Percentiles rank a stretch among this genome's conserved stretches.
phyloP scores from a whole-genome alignment of 352 stramenopile species.

The Phytophthora tubulina region DNA sequence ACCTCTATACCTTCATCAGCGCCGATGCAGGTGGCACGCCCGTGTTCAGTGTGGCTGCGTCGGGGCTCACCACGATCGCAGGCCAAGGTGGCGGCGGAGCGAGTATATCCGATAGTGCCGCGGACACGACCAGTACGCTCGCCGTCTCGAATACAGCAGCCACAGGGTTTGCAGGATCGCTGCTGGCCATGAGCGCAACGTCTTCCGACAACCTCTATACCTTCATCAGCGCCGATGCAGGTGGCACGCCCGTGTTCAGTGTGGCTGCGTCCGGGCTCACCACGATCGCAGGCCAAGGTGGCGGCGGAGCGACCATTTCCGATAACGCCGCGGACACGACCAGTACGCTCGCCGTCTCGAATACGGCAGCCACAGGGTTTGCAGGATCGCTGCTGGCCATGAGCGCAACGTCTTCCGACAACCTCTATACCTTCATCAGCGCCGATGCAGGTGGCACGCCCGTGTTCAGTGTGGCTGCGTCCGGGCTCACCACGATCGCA shows the following conservation, averaged over 20 bases:
- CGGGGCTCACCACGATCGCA: too few species aligned
- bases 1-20: too few species aligned
- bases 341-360: neutral
- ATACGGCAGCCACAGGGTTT: neutral
- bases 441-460: neutral
- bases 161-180: constrained; percentile 3
- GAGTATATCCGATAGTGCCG: too few species aligned
- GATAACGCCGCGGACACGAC: neutral
- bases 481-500: constrained; percentile 40
- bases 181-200: constrained; percentile 5
- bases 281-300: constrained; percentile 6
- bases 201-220: neutral
- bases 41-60: too few species aligned
- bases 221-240: constrained; percentile 3
- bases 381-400: neutral
- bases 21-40: too few species aligned
- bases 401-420: constrained; percentile 8
- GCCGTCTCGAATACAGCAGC: neutral
- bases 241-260: constrained; percentile 4
- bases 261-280: constrained; percentile 8
- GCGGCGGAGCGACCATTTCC: constrained; percentile 5
- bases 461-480: constrained; percentile 32
- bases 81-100: too few species aligned
- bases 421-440: constrained; percentile 34
- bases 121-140: constrained; percentile 3